Percentiles rank a stretch among this genome's conserved stretches.
Evolutionary conservation across 495 filamentous ascomycete genomes (phyloP).

Genomic region (Talaromyces adpressus): DNA sequence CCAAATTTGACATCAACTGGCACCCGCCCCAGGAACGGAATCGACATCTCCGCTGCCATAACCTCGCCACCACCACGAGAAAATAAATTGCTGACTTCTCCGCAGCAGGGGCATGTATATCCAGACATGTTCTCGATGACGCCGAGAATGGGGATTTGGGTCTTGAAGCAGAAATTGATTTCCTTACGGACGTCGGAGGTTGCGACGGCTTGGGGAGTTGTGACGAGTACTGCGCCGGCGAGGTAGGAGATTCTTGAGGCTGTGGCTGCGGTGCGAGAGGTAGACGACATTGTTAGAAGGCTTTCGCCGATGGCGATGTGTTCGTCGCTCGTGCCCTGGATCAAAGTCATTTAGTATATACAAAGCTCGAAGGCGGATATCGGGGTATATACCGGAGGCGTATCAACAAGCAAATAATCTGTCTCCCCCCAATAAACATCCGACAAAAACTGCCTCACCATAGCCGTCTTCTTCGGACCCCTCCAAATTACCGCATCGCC

Average conservation of each 20-base stretch:
- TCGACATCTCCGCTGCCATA: constrained; percentile 80
- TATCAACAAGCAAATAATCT: constrained; percentile 91
- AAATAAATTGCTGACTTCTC: constrained; percentile 88
- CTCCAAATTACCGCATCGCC: constrained; percentile 94
- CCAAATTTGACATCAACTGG: constrained; percentile 79
- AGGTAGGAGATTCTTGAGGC: constrained; percentile 34
- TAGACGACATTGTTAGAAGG: constrained; percentile 49
- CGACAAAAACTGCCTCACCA: constrained; percentile 92
- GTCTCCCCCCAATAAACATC: constrained; percentile 87
- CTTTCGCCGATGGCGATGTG: constrained; percentile 92
- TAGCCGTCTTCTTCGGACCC: constrained; percentile 97
- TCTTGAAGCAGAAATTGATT: constrained; percentile 91
- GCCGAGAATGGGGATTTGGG: constrained; percentile 71
- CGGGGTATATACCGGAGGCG: constrained; percentile 51
- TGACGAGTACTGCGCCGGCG: constrained; percentile 85
- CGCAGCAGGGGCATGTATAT: constrained; percentile 92
- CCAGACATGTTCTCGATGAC: constrained; percentile 98
- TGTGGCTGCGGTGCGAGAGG: constrained; percentile 19
- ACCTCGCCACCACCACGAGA: constrained; percentile 80
- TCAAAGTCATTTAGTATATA: neutral
- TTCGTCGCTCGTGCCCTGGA: constrained; percentile 80
- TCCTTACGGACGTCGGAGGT: constrained; percentile 94
- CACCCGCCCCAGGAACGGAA: constrained; percentile 78
- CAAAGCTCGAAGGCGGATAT: neutral
- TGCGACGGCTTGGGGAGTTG: constrained; percentile 89